Evolutionary conservation across 192 early-diverging fungal genomes (phyloP).

Genomic region (Umbelopsis sp.): DNA sequence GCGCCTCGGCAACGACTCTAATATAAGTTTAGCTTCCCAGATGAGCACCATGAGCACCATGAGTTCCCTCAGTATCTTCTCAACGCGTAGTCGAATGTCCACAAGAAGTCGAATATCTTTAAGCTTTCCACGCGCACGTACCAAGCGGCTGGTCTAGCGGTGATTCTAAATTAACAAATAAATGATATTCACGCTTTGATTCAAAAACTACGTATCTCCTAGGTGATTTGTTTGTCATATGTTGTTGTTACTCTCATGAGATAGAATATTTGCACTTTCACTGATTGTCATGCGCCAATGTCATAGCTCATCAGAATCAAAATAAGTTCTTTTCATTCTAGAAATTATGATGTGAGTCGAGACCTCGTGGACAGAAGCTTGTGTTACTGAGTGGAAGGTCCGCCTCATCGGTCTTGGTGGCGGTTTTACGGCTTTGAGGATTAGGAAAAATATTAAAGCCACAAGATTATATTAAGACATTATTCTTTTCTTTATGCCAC

Average conservation of each 20-base stretch:
- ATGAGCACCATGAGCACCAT: slow-evolving; percentile 11
- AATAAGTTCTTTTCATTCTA: too few relatives aligned
- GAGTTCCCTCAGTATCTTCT: neutral
- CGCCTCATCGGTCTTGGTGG: neutral
- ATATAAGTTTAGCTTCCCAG: slow-evolving; percentile 9
- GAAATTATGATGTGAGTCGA: too few relatives aligned
- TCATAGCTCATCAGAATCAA: too few relatives aligned
- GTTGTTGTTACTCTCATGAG: too few relatives aligned
- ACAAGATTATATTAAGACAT: neutral
- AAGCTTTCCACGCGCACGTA: neutral
- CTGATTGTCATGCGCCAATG: too few relatives aligned
- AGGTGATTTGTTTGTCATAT: too few relatives aligned
- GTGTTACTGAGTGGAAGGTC: too few relatives aligned
- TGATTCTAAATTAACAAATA: too few relatives aligned
- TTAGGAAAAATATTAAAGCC: slow-evolving; percentile 15
- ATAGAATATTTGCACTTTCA: too few relatives aligned
- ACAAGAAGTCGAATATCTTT: neutral
- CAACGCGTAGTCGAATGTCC: neutral
- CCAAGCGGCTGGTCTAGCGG: neutral
- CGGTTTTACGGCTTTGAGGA: neutral
- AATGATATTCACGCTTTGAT: too few relatives aligned
- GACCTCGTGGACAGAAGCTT: too few relatives aligned
- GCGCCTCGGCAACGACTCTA: neutral
- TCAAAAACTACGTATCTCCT: too few relatives aligned
- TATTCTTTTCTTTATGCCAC: slow-evolving; percentile 2